Conservation (phyloP, 73 alveolate genomes). For the Durusdinium trenchii region DNA sequence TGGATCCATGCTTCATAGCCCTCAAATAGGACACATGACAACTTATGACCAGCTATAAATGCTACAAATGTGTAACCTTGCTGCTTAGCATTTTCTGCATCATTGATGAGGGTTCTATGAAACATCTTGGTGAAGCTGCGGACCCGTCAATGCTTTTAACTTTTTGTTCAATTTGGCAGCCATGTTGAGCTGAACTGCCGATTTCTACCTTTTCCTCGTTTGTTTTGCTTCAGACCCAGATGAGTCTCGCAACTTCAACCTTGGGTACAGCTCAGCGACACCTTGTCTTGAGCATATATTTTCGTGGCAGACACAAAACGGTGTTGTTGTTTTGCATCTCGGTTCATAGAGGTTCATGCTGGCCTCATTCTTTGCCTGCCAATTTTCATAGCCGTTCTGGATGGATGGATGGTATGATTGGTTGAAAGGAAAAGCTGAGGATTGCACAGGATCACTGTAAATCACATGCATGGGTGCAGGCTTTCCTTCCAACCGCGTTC, state of each 20-base stretch:
- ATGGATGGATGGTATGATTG: background rate
- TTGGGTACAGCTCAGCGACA: slow-evolving; percentile 14
- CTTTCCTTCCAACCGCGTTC: slow-evolving; percentile 14
- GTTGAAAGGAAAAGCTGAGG: slow-evolving; percentile 20
- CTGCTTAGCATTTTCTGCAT: background rate
- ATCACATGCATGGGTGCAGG: background rate
- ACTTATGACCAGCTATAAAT: background rate
- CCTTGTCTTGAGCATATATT: background rate
- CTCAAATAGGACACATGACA: too few relatives aligned
- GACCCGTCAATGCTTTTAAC: background rate
- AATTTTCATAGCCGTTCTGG: slow-evolving; percentile 33
- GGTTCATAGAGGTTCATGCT: background rate
- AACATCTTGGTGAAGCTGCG: slow-evolving; percentile 36
- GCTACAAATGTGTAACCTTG: background rate
- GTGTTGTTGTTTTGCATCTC: background rate
- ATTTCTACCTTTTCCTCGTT: background rate
- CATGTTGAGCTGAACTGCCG: too few relatives aligned
- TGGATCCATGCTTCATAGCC: slow-evolving; percentile 43
- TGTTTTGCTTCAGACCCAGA: background rate
- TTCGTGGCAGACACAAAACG: background rate
- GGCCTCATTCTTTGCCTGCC: background rate
- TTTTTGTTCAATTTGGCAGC: too few relatives aligned
- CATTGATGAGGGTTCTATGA: background rate
- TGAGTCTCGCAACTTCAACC: slow-evolving; percentile 36
- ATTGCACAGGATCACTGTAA: background rate